Evolutionary conservation across 139 green algal genomes (phyloP).

Genomic region (Haematococcus lacustris): DNA sequence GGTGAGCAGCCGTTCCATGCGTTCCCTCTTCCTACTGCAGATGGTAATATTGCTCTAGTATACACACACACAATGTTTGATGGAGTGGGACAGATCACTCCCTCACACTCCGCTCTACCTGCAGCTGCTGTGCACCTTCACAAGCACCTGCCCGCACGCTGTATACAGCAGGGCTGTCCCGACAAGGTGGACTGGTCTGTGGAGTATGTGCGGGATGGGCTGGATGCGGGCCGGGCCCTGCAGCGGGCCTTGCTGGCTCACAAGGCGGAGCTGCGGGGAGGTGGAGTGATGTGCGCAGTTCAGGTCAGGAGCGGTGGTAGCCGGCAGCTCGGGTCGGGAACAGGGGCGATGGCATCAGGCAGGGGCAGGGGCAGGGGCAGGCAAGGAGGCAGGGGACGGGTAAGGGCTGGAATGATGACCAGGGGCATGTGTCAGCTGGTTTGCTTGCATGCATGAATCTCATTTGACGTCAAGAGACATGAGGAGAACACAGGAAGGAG

Average conservation of each 20-base stretch:
- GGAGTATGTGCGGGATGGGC: conserved; percentile 48
- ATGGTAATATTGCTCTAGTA: no score
- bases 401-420: neutral
- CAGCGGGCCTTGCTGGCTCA: conserved; percentile 40
- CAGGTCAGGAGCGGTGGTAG: neutral
- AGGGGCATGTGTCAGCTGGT: neutral
- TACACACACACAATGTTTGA: no score
- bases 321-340: neutral
- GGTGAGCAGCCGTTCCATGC: no score
- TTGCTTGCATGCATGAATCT: no score
- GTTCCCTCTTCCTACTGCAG: no score
- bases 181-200: conserved; percentile 30
- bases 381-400: neutral
- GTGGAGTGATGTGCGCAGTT: conserved; percentile 17
- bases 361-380: neutral
- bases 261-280: neutral
- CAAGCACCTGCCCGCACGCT: no score
- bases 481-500: no score
- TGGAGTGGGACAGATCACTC: no score
- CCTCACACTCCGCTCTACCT: no score
- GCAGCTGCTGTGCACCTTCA: no score
- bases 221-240: conserved; percentile 42
- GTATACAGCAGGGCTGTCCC: no score
- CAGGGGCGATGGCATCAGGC: neutral
- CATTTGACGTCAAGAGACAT: no score